These are phyloP conservation scores for Nelumbo lutea DNA, from an alignment of 164 flowering plant genomes.

Conservation along the genomic window DNA sequence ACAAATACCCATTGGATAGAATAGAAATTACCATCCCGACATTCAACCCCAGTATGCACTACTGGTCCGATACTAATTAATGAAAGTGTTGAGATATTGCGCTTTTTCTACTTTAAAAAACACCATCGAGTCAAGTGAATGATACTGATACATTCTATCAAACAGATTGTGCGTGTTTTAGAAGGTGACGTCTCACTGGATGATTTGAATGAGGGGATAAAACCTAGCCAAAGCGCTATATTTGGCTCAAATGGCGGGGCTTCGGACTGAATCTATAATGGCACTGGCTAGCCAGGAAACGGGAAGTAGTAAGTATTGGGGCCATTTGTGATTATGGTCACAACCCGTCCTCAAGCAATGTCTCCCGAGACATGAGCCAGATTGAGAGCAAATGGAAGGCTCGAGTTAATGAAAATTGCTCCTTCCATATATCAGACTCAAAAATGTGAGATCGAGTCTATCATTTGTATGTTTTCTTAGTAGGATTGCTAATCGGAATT, in stretches of 20 bases:
- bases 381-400: neutral
- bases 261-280: neutral
- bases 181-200: conserved; percentile 72
- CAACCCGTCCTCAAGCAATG: conserved; percentile 32
- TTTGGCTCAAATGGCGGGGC: conserved; percentile 21
- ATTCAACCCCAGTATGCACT: too few relatives aligned
- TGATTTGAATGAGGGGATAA: conserved; percentile 40
- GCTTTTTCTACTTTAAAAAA: neutral
- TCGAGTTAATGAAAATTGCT: too few relatives aligned
- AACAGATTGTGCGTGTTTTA: conserved; percentile 64
- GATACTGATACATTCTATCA: neutral
- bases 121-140: neutral
- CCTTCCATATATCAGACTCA: too few relatives aligned
- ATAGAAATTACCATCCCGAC: neutral
- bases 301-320: conserved; percentile 42
- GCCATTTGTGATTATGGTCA: conserved; percentile 38
- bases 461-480: too few relatives aligned
- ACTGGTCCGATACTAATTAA: too few relatives aligned
- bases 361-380: conserved; percentile 12
- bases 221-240: conserved; percentile 26
- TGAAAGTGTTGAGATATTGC: too few relatives aligned
- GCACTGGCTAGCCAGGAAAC: neutral
- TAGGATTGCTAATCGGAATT: too few relatives aligned
- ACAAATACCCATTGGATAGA: neutral
- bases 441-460: too few relatives aligned